Conservation (phyloP, 441 rosid genomes). For the California macrophylla region DNA sequence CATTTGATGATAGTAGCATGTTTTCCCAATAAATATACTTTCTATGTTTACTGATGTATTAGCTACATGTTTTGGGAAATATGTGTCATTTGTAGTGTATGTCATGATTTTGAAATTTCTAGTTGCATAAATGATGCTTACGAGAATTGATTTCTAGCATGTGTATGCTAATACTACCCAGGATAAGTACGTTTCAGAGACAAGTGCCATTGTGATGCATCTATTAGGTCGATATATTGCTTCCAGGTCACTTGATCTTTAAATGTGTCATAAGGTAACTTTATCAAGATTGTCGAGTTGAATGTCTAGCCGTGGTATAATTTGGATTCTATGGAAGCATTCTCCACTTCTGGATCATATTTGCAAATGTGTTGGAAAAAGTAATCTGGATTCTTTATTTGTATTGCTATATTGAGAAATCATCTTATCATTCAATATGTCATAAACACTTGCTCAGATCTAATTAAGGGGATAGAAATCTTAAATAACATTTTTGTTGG, state of each 20-base stretch:
- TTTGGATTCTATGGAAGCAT: too few relatives aligned
- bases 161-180: neutral
- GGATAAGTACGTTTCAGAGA: neutral
- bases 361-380: neutral
- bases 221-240: neutral
- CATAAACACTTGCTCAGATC: neutral
- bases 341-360: too few relatives aligned
- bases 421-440: neutral
- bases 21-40: neutral
- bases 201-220: neutral
- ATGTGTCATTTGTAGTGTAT: neutral
- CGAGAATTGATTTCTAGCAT: neutral
- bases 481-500: neutral
- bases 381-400: neutral
- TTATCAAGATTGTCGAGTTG: too few relatives aligned
- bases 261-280: neutral
- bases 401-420: neutral
- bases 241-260: neutral
- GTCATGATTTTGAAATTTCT: neutral
- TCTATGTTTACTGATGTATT: neutral
- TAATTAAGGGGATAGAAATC: neutral
- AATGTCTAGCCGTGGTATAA: too few relatives aligned
- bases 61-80: neutral
- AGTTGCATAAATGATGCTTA: neutral
- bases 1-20: neutral